Conservation (phyloP, 768 basidiomycete species). For the Suillus hirtellus region DNA sequence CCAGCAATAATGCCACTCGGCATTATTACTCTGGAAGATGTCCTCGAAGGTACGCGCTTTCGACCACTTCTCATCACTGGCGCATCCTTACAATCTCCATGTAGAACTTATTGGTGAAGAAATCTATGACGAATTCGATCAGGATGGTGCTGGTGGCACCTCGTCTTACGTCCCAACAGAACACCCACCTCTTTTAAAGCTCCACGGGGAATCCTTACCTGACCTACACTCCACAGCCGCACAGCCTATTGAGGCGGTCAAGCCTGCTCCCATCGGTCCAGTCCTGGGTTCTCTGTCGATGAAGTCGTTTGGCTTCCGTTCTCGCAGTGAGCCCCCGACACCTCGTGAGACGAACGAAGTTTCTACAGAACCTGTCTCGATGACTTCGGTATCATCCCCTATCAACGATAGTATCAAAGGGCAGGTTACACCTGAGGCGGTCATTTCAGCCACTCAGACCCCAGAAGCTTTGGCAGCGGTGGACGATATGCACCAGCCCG, state of each 20-base stretch:
- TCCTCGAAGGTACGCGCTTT: slow-evolving; percentile 68
- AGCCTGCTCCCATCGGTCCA: slow-evolving; percentile 25
- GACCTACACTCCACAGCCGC: slow-evolving; percentile 12
- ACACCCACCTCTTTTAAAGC: slow-evolving; percentile 30
- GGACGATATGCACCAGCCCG: slow-evolving; percentile 2
- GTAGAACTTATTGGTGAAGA: slow-evolving; percentile 90
- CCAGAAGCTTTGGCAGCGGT: neutral
- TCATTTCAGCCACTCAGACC: neutral
- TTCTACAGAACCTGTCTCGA: slow-evolving; percentile 4
- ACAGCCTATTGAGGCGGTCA: neutral
- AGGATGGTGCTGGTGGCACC: slow-evolving; percentile 66
- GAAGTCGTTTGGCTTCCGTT: slow-evolving; percentile 51
- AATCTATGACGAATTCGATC: slow-evolving; percentile 90
- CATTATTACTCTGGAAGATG: slow-evolving; percentile 92
- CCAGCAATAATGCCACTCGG: slow-evolving; percentile 83
- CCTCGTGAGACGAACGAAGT: slow-evolving; percentile 36
- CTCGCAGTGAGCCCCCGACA: slow-evolving; percentile 59
- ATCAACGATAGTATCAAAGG: neutral
- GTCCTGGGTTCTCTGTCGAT: slow-evolving; percentile 43
- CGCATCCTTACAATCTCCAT: slow-evolving; percentile 2
- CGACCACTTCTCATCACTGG: neutral
- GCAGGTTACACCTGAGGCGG: neutral
- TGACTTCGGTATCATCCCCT: neutral
- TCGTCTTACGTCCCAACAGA: slow-evolving; percentile 41
- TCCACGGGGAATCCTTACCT: slow-evolving; percentile 19